Base-by-base conservation (phyloP, 441 rosid genomes). In the Mallotus japonicus region DNA sequence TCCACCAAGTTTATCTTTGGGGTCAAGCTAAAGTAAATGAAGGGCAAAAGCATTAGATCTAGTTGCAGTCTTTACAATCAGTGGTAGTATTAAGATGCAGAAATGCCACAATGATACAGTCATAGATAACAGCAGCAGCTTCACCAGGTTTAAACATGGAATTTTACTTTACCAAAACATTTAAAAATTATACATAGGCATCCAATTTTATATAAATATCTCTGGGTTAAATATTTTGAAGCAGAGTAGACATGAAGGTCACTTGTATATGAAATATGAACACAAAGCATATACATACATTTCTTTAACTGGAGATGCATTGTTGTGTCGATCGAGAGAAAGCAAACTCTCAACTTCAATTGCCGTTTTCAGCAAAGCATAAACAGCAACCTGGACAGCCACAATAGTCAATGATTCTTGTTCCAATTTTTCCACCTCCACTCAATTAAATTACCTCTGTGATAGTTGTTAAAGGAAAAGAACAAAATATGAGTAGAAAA, bases 341-440 rank as follows among this genome's bases (percentile, higher is more conserved):
- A 90, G 92, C 86, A 87, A 84, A 51, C 72, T 73, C 86, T 88
- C 95, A 66, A 86, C 87, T 76, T 86, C 92, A 56, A 86, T 83
- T 58, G 82, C 86, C 20, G 85, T 88, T 76, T 75, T 84, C 80
- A 90, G 60, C 83, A 88, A 81, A 67, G 88, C 87, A 79, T 75
- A 85, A 70, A 83, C 83, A 44, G 89, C 90, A 57, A 90, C 91
- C 92, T 88, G 88, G 71, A 80, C 55, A 75, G 74, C 70, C 55
- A 80, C 54, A 73, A 64, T 55, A 80, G 77, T 78, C 50, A 81
- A 72, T 61, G 75, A 70, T 74, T 79, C 70, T 76, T 72, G 62
- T 76, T 71, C 77, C 62, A 49, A 67, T 50, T 75, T 71, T 74
- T 72, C 67, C 76, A 75, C 58, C 24, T 37, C 79, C 60, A 70